These are phyloP conservation scores for Amanita fuliginea DNA, from an alignment of 768 basidiomycete genomes.

Conservation along the genomic window DNA sequence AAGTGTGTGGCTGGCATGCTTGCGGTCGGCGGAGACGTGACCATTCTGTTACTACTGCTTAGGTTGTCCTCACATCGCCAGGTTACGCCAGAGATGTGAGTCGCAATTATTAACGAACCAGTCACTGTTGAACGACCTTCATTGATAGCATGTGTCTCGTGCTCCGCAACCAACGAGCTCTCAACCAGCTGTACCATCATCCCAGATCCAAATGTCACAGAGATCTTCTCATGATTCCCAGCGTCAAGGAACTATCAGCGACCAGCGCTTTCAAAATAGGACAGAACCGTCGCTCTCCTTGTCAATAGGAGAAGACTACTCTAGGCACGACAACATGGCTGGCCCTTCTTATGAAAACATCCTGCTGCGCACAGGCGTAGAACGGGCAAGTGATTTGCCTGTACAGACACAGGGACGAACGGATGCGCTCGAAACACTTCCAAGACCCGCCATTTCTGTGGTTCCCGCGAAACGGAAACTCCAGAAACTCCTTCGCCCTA, in stretches of 20 bases:
- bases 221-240: not conserved
- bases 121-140: not conserved
- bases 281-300: slow-evolving; percentile 6
- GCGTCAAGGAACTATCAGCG: not conserved
- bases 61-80: slow-evolving; percentile 60
- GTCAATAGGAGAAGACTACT: slow-evolving; percentile 5
- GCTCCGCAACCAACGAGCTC: not conserved
- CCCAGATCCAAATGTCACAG: not conserved
- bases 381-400: not conserved
- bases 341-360: slow-evolving; percentile 34
- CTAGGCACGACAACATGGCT: slow-evolving; percentile 20
- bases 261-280: not conserved
- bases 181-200: not conserved
- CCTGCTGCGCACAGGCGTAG: slow-evolving; percentile 2
- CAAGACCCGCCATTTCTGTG: not conserved
- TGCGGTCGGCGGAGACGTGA: not conserved
- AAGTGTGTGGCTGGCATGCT: slow-evolving; percentile 31
- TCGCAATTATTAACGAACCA: slow-evolving; percentile 6
- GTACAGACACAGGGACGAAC: not conserved
- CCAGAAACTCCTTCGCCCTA: slow-evolving; percentile 1
- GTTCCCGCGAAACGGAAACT: not conserved
- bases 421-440: not conserved
- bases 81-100: slow-evolving; percentile 60
- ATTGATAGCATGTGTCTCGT: not conserved
- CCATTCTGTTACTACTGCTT: slow-evolving; percentile 1